Percentiles rank a stretch among this genome's conserved stretches.
Evolutionary conservation across 2,329 filamentous ascomycete species (phyloP).

Genomic region (Didymella pomorum): DNA sequence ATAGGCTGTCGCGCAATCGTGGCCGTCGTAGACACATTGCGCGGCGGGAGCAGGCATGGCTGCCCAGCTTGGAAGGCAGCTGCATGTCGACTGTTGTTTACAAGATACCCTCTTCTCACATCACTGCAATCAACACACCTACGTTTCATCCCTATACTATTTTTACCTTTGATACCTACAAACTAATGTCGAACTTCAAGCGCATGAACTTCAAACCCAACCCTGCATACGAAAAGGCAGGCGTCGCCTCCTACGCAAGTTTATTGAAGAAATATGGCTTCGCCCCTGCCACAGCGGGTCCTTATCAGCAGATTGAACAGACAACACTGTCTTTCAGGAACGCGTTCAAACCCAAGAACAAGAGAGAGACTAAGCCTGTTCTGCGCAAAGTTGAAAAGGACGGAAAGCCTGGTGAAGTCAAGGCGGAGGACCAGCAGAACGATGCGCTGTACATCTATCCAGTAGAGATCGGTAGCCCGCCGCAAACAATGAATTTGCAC

Average conservation of each 20-base stretch:
- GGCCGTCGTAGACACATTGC: not conserved
- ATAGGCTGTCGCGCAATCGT: constrained; percentile 2
- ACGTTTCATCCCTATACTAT: not conserved
- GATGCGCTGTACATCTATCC: constrained; percentile 55
- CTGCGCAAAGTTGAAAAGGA: constrained; percentile 54
- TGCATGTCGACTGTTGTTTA: constrained; percentile 15
- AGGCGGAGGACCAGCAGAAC: constrained; percentile 37
- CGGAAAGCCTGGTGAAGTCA: constrained; percentile 59
- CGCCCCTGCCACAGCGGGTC: constrained; percentile 68
- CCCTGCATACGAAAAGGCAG: constrained; percentile 44
- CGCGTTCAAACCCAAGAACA: constrained; percentile 55
- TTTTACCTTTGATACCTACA: not conserved
- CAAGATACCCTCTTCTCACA: constrained; percentile 14
- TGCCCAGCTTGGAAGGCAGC: constrained; percentile 3
- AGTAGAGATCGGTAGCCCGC: constrained; percentile 69
- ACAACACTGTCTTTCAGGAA: constrained; percentile 41
- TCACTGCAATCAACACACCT: constrained; percentile 13
- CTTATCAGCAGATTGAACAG: constrained; percentile 63
- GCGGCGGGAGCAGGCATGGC: constrained; percentile 1
- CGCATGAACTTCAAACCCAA: constrained; percentile 38
- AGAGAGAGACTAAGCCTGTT: constrained; percentile 52
- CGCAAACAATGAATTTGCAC: constrained; percentile 64
- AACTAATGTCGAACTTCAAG: constrained; percentile 28
- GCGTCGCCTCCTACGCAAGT: constrained; percentile 70
- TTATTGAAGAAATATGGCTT: constrained; percentile 69